Evolutionary conservation across 78 protist genomes (phyloP).

Genomic region (Creolimax fragrantissima): DNA sequence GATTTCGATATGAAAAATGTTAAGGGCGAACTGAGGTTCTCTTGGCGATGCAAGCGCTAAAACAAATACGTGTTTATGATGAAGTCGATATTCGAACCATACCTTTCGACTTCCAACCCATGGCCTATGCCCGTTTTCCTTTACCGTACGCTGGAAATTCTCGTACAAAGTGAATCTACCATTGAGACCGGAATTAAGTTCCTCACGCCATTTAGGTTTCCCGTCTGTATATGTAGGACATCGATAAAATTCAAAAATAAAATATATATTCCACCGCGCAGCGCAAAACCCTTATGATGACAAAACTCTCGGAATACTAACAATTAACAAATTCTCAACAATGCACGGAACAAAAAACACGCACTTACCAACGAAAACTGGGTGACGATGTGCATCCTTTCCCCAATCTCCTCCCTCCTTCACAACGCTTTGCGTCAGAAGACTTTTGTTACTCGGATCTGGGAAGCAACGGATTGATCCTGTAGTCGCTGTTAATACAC

Average conservation of each 20-base stretch:
- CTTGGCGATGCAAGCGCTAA: no score
- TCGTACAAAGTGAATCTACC: not conserved
- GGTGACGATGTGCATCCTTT: not conserved
- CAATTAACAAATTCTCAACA: no score
- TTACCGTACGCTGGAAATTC: not conserved
- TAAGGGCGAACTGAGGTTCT: no score
- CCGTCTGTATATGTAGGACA: not conserved
- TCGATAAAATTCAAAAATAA: not conserved
- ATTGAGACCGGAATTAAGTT: not conserved
- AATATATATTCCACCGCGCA: not conserved
- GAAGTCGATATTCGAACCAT: no score
- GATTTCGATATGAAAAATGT: no score
- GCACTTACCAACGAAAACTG: not conserved
- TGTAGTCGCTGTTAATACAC: no score
- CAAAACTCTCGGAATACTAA: no score
- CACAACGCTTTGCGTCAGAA: not conserved
- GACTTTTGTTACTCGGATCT: not conserved
- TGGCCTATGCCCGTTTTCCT: not conserved
- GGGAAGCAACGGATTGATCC: no score
- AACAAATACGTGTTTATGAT: no score
- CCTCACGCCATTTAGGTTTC: not conserved
- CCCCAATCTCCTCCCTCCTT: not conserved
- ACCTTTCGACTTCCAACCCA: not conserved
- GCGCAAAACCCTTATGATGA: no score
- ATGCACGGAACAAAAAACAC: not conserved